Evolutionary conservation across 2,329 filamentous ascomycete species (phyloP).

Genomic region (Lachnellula hyalina): DNA sequence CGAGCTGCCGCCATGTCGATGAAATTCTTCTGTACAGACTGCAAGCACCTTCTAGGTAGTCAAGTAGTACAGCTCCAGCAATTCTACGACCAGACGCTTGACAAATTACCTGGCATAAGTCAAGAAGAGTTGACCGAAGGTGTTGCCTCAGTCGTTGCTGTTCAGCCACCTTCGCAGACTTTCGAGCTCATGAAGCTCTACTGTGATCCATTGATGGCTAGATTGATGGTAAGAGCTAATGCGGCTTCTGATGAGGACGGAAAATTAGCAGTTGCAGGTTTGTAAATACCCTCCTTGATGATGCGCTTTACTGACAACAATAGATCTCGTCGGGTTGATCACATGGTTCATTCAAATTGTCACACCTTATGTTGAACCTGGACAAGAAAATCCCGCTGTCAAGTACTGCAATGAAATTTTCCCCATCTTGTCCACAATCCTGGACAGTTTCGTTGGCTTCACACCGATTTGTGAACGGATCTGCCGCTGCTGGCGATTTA

Average conservation of each 20-base stretch:
- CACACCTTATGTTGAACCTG: conserved; percentile 66
- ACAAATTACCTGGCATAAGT: conserved; percentile 77
- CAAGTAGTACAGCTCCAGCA: conserved; percentile 83
- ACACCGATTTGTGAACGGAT: conserved; percentile 88
- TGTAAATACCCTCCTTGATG: conserved; percentile 22
- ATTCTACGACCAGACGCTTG: conserved; percentile 87
- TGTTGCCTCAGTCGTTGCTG: conserved; percentile 84
- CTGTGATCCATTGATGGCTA: conserved; percentile 81
- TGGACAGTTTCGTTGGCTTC: conserved; percentile 82
- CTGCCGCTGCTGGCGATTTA: conserved; percentile 92
- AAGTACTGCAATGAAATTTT: conserved; percentile 96
- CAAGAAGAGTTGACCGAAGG: conserved; percentile 97
- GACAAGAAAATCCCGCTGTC: conserved; percentile 80
- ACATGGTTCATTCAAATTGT: conserved; percentile 81
- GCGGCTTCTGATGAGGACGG: conserved; percentile 75
- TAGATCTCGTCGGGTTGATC: conserved; percentile 85
- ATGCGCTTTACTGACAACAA: conserved; percentile 1
- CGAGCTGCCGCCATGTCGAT: conserved; percentile 89
- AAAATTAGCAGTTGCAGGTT: conserved; percentile 80
- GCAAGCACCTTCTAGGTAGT: conserved; percentile 75
- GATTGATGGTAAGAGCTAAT: conserved; percentile 83
- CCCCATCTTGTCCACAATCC: conserved; percentile 76
- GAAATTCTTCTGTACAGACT: conserved; percentile 96
- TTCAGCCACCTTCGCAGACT: conserved; percentile 73
- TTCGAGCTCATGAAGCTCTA: conserved; percentile 86